These are phyloP conservation scores for Lachnellula cervina DNA, from an alignment of 2,329 filamentous ascomycete genomes.

Conservation along the genomic window DNA sequence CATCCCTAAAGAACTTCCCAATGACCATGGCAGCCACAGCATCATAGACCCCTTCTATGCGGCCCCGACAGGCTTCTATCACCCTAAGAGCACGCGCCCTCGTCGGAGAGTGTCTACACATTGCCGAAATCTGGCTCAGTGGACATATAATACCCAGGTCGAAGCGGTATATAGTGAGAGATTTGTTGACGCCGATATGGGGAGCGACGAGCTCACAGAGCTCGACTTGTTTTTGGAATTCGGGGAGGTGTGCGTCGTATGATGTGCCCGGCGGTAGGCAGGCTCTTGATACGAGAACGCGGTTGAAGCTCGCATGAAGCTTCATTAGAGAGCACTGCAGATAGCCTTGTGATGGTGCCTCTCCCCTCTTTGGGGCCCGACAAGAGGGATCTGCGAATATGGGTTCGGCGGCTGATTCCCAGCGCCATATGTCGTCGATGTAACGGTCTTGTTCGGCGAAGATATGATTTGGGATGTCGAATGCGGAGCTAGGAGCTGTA, in stretches of 20 bases:
- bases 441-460: conserved; percentile 6
- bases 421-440: conserved; percentile 2
- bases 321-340: conserved; percentile 1
- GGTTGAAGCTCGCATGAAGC: conserved; percentile 7
- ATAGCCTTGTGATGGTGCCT: conserved; percentile 1
- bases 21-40: not conserved
- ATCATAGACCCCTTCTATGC: not conserved
- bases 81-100: not conserved
- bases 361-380: not conserved
- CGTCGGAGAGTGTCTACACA: not conserved
- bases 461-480: not conserved
- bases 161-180: not conserved
- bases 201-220: conserved; percentile 2
- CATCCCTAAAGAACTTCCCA: not conserved
- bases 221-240: conserved; percentile 8
- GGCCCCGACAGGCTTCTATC: not conserved
- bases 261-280: conserved; percentile 6
- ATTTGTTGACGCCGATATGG: not conserved
- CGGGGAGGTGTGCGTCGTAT: conserved; percentile 7
- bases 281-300: not conserved
- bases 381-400: not conserved
- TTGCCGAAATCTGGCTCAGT: not conserved
- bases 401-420: conserved; percentile 3
- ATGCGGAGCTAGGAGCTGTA: not conserved
- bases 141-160: not conserved